Conservation (phyloP, 768 basidiomycete species). For the Lactarius sp. region DNA sequence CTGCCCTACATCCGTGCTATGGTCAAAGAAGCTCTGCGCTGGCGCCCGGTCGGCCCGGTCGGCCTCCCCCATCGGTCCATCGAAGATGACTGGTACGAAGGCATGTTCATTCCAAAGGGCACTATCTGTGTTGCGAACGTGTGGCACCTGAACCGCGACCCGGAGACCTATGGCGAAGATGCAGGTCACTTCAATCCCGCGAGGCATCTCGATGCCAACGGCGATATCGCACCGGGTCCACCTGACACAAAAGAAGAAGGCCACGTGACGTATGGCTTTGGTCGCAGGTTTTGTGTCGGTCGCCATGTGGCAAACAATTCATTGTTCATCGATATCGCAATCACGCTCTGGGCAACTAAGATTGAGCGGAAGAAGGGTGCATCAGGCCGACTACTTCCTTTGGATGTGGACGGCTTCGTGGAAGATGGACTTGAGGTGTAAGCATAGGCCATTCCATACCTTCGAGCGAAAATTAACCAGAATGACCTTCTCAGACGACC, state of each 20-base stretch:
- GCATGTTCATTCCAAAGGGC: conserved; percentile 25
- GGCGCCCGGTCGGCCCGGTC: conserved; percentile 23
- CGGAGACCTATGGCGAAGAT: conserved; percentile 23
- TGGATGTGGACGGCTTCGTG: conserved; percentile 23
- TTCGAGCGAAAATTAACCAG: background rate
- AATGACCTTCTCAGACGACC: conserved; percentile 13
- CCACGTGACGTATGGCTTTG: conserved; percentile 22
- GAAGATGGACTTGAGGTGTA: conserved; percentile 25
- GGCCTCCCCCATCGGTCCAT: conserved; percentile 25
- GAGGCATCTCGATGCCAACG: conserved; percentile 19
- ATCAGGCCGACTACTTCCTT: conserved; percentile 7
- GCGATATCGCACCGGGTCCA: conserved; percentile 18
- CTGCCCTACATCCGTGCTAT: conserved; percentile 25
- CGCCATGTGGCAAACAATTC: conserved; percentile 24
- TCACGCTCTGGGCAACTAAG: conserved; percentile 18
- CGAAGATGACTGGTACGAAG: conserved; percentile 26
- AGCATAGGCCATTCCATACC: background rate
- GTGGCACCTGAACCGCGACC: conserved; percentile 23
- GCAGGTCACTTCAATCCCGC: conserved; percentile 23
- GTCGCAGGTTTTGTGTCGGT: conserved; percentile 24
- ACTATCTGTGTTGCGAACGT: conserved; percentile 24
- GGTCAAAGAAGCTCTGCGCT: conserved; percentile 24
- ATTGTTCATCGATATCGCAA: conserved; percentile 22
- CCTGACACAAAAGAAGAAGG: conserved; percentile 25
- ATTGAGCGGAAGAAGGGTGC: conserved; percentile 19